Base-by-base conservation (phyloP, 2,329 filamentous ascomycete genomes). In the Coniochaeta pulveracea region DNA sequence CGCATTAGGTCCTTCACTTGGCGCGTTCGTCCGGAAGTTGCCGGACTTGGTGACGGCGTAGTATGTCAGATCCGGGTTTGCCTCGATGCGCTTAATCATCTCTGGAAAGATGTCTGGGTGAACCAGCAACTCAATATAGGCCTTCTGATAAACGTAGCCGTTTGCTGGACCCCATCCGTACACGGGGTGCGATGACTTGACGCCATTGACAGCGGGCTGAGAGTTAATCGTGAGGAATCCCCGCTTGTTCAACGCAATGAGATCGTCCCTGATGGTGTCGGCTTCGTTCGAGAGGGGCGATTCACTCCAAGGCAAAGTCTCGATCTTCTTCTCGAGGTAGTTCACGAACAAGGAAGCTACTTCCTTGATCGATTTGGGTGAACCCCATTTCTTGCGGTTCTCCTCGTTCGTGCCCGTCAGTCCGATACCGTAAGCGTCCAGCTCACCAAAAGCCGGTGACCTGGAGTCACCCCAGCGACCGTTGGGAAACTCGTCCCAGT, bases 401-500 rank as follows among this genome's bases (percentile, higher is more conserved):
- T 89, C 81, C 59, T 95, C 88, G 52, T 94, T 98, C 33, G 85
- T 93, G 19, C 91, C 91, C 45, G 89, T 93, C 47, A 98, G 61
- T 27, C 88, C 86, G 47, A 96, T 85, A 26, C 88, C 89, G 51
- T 98, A 96, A 7, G 85, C 79, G 57, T 96, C 89, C 34, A 96
- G 66, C 57, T 95, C 86, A 49, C 91, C 91, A 50, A 95, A 98
- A 33, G 91, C 91, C 40, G 91, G 91, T 37, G 89, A 96, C 43
- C 91, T 76, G 34, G 88, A 89, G 57, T 98, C 91, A 59, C 91
- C 93, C 91, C 91, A 98, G 57, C 91, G 82, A 29, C 91, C 91
- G 65, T 98, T 98, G 36, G 91, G 91, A 48, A 95, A 98, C 56
- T 98, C 91, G 49, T 98, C 91, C 91, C 91, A 98, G 46, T 95